Conservation (phyloP, 305 asterid genomes). For the Rubia peregrina region DNA sequence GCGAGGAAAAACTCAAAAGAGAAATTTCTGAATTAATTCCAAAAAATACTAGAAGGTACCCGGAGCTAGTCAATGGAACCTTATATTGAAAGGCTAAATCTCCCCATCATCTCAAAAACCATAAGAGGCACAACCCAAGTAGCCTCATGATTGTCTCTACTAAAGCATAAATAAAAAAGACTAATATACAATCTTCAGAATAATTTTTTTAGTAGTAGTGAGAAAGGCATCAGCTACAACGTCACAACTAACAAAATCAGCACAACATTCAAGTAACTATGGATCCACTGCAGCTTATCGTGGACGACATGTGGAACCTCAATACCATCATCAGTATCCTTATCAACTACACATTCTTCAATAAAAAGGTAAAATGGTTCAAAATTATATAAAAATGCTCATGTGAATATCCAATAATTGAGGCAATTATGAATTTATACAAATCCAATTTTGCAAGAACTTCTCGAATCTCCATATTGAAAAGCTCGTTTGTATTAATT, state of each 20-base stretch:
- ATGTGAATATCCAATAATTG: too few relatives aligned
- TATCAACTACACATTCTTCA: not conserved
- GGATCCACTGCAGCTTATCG: not conserved
- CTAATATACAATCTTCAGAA: not conserved
- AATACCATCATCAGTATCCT: not conserved
- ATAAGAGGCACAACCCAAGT: not conserved
- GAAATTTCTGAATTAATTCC: not conserved
- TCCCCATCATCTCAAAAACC: not conserved
- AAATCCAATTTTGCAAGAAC: not conserved
- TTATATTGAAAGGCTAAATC: not conserved
- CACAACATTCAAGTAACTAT: not conserved
- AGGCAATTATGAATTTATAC: too few relatives aligned
- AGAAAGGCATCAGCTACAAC: not conserved
- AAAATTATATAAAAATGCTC: not conserved
- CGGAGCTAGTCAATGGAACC: not conserved
- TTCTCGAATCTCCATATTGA: not conserved
- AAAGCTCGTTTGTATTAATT: not conserved
- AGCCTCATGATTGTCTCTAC: not conserved
- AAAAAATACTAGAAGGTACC: not conserved
- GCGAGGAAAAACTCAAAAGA: not conserved
- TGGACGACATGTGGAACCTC: not conserved
- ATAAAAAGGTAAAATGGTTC: not conserved
- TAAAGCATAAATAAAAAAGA: not conserved
- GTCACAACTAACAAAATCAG: not conserved
- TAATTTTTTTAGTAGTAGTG: not conserved